Percentiles rank a stretch among this genome's conserved stretches.
Conservation (phyloP, 2,329 filamentous ascomycete genomes). For the Exophiala xenobiotica region DNA sequence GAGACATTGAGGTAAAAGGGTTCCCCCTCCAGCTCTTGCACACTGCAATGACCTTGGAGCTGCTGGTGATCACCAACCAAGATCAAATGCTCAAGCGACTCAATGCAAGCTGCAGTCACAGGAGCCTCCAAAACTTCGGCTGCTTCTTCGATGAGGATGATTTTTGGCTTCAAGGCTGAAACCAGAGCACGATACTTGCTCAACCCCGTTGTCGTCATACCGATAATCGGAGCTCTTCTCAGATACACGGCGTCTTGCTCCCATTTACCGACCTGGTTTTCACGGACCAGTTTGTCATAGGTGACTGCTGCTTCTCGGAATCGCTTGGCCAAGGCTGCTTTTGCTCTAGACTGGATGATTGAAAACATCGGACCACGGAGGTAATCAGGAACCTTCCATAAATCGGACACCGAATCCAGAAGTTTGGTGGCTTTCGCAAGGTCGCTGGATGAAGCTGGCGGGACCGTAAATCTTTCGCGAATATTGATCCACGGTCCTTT, state of each 20-base stretch:
- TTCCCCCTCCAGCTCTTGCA: slow-evolving; percentile 56
- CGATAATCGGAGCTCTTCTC: slow-evolving; percentile 59
- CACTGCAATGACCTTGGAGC: slow-evolving; percentile 65
- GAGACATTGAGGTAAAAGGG: slow-evolving; percentile 71
- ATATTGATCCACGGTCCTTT: slow-evolving; percentile 48
- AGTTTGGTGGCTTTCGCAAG: slow-evolving; percentile 38
- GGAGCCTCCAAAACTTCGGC: slow-evolving; percentile 67
- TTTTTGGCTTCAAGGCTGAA: slow-evolving; percentile 62
- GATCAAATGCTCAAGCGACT: slow-evolving; percentile 63
- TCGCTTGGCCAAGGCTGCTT: slow-evolving; percentile 46
- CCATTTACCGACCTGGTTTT: slow-evolving; percentile 59
- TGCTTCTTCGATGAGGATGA: slow-evolving; percentile 76
- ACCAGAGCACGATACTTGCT: slow-evolving; percentile 76
- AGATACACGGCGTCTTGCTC: slow-evolving; percentile 62
- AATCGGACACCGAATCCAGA: slow-evolving; percentile 47
- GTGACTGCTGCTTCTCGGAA: slow-evolving; percentile 53
- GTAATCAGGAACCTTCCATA: slow-evolving; percentile 59
- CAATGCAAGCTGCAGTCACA: slow-evolving; percentile 59
- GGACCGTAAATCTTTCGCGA: slow-evolving; percentile 41
- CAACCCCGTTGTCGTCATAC: slow-evolving; percentile 75
- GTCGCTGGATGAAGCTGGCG: slow-evolving; percentile 26
- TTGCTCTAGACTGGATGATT: slow-evolving; percentile 57
- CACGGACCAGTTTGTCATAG: slow-evolving; percentile 52
- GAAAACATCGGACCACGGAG: slow-evolving; percentile 67
- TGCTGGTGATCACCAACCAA: slow-evolving; percentile 81